Evolutionary conservation across 176 grass and related monocot species (phyloP).

Genomic region (Pontederia crassipes): DNA sequence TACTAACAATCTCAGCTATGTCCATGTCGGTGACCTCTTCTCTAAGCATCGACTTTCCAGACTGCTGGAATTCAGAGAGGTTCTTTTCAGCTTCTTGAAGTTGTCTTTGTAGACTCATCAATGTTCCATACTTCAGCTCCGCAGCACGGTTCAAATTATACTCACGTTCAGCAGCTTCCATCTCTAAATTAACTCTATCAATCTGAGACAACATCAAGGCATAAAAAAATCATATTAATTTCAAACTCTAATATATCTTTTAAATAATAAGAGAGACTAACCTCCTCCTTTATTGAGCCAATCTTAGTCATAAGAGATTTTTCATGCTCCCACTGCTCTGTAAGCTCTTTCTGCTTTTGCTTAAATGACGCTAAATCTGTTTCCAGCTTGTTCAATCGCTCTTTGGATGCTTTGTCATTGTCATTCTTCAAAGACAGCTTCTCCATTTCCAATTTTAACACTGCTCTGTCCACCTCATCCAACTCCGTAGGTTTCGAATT

Average conservation of each 20-base stretch:
- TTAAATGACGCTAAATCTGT: constrained; percentile 76
- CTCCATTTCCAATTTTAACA: constrained; percentile 93
- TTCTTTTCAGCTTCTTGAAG: constrained; percentile 82
- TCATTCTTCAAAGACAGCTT: constrained; percentile 92
- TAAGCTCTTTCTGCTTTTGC: constrained; percentile 64
- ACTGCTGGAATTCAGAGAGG: constrained; percentile 70
- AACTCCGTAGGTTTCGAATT: constrained; percentile 88
- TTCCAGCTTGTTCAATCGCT: constrained; percentile 74
- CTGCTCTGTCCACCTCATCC: constrained; percentile 87
- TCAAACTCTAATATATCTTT: neutral
- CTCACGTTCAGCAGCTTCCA: constrained; percentile 85
- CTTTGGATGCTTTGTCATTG: constrained; percentile 81
- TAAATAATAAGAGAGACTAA: constrained; percentile 7
- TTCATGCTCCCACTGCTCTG: constrained; percentile 82
- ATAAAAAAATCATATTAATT: neutral
- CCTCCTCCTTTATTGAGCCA: constrained; percentile 86
- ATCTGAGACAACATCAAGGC: constrained; percentile 34
- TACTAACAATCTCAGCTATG: constrained; percentile 90
- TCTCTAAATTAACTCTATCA: constrained; percentile 94
- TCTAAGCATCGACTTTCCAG: constrained; percentile 74
- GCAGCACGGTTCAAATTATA: constrained; percentile 81
- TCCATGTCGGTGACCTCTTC: constrained; percentile 85
- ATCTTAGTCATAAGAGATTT: constrained; percentile 83
- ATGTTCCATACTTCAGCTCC: constrained; percentile 84
- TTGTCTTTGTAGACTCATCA: constrained; percentile 67